Conservation (phyloP, 2,329 filamentous ascomycete species). For the Helotiales sp. region DNA sequence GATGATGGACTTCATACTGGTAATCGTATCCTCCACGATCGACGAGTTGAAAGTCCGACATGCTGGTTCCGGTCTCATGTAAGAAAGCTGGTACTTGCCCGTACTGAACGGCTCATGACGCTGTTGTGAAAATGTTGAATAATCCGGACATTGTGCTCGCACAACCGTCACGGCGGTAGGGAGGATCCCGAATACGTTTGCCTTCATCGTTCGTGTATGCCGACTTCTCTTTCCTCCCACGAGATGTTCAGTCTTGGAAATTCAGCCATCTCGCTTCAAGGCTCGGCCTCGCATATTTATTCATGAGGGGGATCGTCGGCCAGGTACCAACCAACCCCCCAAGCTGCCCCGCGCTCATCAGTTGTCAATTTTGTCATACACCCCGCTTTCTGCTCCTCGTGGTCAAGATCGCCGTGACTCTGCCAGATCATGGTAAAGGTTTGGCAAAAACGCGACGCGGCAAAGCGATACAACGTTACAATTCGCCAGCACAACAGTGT, state of each 20-base stretch:
- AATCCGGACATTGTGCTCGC: slow-evolving; percentile 63
- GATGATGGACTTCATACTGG: slow-evolving; percentile 70
- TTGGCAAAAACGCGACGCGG: neutral
- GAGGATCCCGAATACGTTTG: neutral
- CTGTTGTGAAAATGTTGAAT: slow-evolving; percentile 61
- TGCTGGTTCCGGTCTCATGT: slow-evolving; percentile 73
- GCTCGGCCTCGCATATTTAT: neutral
- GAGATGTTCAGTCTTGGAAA: neutral
- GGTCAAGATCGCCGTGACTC: neutral
- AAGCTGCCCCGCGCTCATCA: neutral
- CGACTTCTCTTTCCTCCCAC: neutral
- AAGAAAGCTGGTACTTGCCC: slow-evolving; percentile 79
- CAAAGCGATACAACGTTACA: slow-evolving; percentile 24
- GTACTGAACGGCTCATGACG: slow-evolving; percentile 73
- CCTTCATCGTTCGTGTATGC: neutral
- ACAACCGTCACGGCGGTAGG: slow-evolving; percentile 3
- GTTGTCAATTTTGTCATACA: neutral
- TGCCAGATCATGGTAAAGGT: neutral
- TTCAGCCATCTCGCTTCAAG: neutral
- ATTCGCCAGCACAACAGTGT: slow-evolving; percentile 2
- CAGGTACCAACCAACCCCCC: neutral
- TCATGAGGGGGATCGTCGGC: neutral
- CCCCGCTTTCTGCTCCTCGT: slow-evolving; percentile 5
- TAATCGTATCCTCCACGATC: slow-evolving; percentile 76
- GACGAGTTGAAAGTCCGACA: slow-evolving; percentile 84